Evolutionary conservation across 768 basidiomycete genomes (phyloP), one percentile per base, ranked within the genome.

Genomic region (Heimioporus sp.): DNA sequence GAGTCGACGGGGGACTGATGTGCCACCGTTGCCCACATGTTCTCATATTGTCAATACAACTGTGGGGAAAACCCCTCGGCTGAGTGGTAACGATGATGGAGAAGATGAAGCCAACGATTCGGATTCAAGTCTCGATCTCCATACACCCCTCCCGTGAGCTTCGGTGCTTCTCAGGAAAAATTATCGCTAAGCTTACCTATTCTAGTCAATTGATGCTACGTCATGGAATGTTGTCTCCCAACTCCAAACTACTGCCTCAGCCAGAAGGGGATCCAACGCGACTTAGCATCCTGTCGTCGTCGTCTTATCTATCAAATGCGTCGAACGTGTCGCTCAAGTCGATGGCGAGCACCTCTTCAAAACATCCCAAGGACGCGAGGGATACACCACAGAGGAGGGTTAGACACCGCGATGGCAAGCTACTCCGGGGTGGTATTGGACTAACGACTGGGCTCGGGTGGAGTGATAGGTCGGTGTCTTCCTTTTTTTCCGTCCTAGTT

Each of bases 381-480:
- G 80, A 87, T 58, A 86, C 83, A 0, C 76, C 74, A 0, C 75
- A 69, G 59, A 70, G 85, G 35, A 69, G 83, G 31, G 75, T 76
- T 1, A 71, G 86, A 24, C 86, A 87, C 64, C 78, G 84, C 3
- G 85, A 87, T 58, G 85, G 84, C 0, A 69, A 66, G 32, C 51
- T 81, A 16, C 67, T 87, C 49, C 66, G 72, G 43, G 86, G 83
- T 1, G 86, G 86, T 2, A 76, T 87, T 47, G 86, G 86, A 2
- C 62, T 87, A 48, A 87, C 86, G 5, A 87, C 86, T 9, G 86
- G 86, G 7, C 67, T 87, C 13, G 86, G 86, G 1, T 87, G 86
- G 86, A 86, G 84, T 58, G 86, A 87, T 58, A 85, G 83, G 82
- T 85, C 34, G 13, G 76, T 67, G 35, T 48, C 37, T 48, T 49